A percentile compares a stretch with the other conserved stretches of the same genome.
Evolutionary conservation across 305 asterid genomes (phyloP).

Genomic region (Caryopteris hybrid): DNA sequence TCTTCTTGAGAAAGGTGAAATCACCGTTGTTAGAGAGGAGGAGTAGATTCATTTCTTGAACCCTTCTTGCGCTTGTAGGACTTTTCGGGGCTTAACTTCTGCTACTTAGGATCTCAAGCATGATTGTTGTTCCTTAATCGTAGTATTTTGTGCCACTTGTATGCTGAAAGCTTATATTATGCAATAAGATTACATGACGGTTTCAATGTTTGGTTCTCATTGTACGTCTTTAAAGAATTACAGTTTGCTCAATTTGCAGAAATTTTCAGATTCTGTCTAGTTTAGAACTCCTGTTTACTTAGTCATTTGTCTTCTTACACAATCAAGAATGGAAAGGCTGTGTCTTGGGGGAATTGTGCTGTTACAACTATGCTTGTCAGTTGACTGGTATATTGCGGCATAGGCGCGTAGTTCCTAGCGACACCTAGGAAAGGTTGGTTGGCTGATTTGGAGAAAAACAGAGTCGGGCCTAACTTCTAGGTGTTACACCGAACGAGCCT

Average conservation of each 20-base stretch:
- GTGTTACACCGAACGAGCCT: too few species aligned
- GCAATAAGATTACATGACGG: neutral
- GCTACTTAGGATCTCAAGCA: neutral
- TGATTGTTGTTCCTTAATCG: neutral
- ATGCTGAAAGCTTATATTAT: neutral
- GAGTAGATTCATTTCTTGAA: constrained; percentile 26
- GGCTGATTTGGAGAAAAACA: too few species aligned
- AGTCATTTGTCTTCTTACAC: neutral
- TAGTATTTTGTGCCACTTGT: neutral
- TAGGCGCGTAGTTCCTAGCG: too few species aligned
- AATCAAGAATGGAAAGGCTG: neutral
- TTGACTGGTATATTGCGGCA: too few species aligned
- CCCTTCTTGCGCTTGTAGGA: too few species aligned
- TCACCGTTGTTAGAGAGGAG: constrained; percentile 45
- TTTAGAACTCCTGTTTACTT: neutral
- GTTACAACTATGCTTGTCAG: too few species aligned
- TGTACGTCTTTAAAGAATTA: neutral
- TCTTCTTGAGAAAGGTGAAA: constrained; percentile 48
- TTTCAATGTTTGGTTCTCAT: neutral
- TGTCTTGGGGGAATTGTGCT: neutral
- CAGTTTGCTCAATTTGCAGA: neutral
- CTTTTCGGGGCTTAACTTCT: neutral
- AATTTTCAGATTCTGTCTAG: neutral
- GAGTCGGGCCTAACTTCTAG: too few species aligned
- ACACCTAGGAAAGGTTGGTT: too few species aligned